phyloP scores from a whole-genome alignment of 116 monocot genomes.

The Trichopus zeylanicus region DNA sequence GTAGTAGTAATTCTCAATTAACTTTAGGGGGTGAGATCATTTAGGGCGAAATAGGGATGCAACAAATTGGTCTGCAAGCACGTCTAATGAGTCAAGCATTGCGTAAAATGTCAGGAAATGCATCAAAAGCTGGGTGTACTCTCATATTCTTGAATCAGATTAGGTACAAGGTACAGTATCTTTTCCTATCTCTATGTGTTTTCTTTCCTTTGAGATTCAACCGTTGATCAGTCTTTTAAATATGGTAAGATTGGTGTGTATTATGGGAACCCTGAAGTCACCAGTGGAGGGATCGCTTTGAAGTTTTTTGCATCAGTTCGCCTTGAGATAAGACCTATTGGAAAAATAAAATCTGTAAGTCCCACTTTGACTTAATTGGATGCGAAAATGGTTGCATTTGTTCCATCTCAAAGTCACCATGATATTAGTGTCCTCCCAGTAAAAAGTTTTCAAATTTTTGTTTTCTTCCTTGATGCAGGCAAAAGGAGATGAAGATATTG shows the following conservation, averaged over 20 bases:
- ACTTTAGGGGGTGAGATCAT: background rate
- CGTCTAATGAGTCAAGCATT: slow-evolving; percentile 98
- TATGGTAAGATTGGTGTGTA: slow-evolving; percentile 81
- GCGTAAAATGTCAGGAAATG: slow-evolving; percentile 99
- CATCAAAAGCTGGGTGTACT: slow-evolving; percentile 97
- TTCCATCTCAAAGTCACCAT: background rate
- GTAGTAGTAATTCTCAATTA: slow-evolving; percentile 1
- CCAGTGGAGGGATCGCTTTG: slow-evolving; percentile 95
- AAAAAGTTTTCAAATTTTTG: background rate
- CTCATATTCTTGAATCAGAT: slow-evolving; percentile 97
- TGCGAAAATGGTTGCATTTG: background rate
- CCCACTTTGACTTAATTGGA: background rate
- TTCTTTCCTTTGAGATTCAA: slow-evolving; percentile 4
- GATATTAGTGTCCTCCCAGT: background rate
- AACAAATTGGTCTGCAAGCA: slow-evolving; percentile 97
- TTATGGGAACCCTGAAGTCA: slow-evolving; percentile 99
- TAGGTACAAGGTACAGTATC: slow-evolving; percentile 80
- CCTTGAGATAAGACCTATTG: slow-evolving; percentile 85
- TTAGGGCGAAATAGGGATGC: slow-evolving; percentile 98
- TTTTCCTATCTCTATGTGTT: background rate
- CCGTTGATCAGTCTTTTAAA: slow-evolving; percentile 10
- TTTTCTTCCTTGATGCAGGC: slow-evolving; percentile 19
- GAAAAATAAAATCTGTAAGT: slow-evolving; percentile 98
- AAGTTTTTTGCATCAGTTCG: slow-evolving; percentile 98
- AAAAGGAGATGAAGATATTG: slow-evolving; percentile 96